Evolutionary conservation across 78 protist genomes (phyloP), one percentile per base, ranked within the genome.

Genomic region (Anaeramoeba flamelloides): DNA sequence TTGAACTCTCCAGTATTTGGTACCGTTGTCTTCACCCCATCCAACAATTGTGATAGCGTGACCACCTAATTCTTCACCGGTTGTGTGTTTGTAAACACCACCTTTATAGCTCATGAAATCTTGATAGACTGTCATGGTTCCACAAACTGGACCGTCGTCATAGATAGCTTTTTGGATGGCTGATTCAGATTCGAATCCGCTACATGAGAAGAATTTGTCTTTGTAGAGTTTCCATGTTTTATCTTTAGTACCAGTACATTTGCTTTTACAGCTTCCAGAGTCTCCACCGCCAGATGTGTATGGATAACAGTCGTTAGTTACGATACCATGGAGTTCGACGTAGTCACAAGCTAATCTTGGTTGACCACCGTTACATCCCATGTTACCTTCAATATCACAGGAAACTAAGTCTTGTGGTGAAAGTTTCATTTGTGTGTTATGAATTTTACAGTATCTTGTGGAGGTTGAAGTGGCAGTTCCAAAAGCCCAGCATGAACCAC

Each of bases 41-140:
- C 91, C 94, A 32, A 87, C 80, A 1, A 84, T 1, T 82, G 77
- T 81, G 81, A 88, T 82, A 4, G 89, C 86, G 79, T 90, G 93
- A 76, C 89, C 90, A 34, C 89, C 89, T 3, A 82, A 39, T 30
- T 12, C 33, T 40, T 41, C 39, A 78, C 87, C 84, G 4, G 87
- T 12, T 17, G 1, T 41, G 81, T 41, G 84, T 2, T 32, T 0
- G 85, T 86, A 89, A 34, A 89, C 87, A 75, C 91, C 91, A 34
- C 84, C n/a, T n/a, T 64, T 79, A 83, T 89, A 89, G 38, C 84
- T 81, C 26, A 87, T 31, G 65, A 85, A 87, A 40, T 87, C 89
- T 34, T 76, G 83, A 40, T 86, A 87, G 12, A 87, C 92, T 8
- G 26, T 38, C 74, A 87, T 77, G 40, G 85, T 77, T 36, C 75